phyloP scores from a whole-genome alignment of 495 filamentous ascomycete genomes.

The Hyaloscypha finlandica region DNA sequence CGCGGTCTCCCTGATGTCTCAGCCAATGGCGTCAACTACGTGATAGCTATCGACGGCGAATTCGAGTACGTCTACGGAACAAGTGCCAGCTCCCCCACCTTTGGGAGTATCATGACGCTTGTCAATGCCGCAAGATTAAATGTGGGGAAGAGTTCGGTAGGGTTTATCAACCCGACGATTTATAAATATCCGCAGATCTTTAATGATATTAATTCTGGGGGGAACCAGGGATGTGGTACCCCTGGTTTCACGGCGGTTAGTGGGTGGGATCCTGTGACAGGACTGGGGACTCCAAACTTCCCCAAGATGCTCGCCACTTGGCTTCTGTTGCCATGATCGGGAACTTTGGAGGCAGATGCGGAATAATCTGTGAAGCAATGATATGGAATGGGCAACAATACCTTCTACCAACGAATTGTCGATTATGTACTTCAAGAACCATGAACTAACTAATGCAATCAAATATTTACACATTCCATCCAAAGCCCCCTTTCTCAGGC shows the following conservation, averaged over 20 bases:
- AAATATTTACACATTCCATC: too few species aligned
- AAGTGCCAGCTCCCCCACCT: constrained; percentile 38
- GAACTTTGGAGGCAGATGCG: neutral
- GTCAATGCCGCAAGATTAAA: constrained; percentile 50
- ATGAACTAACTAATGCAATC: too few species aligned
- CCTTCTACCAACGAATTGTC: too few species aligned
- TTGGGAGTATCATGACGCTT: constrained; percentile 48
- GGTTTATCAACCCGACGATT: constrained; percentile 55
- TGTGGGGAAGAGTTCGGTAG: constrained; percentile 49
- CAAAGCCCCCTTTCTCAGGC: too few species aligned
- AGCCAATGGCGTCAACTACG: constrained; percentile 36
- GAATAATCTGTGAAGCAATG: neutral
- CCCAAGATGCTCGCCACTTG: constrained; percentile 49
- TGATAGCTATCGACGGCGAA: constrained; percentile 27
- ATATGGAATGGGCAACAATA: neutral
- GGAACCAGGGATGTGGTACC: constrained; percentile 50
- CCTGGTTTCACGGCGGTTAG: constrained; percentile 51
- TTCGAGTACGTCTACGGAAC: constrained; percentile 37
- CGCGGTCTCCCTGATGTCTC: constrained; percentile 42
- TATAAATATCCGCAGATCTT: constrained; percentile 50
- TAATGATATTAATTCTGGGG: constrained; percentile 52
- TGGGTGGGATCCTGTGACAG: constrained; percentile 67
- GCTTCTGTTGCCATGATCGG: constrained; percentile 34
- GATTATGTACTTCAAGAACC: too few species aligned
- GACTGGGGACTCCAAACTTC: constrained; percentile 56